These are phyloP conservation scores for Fusarium papillatum DNA, from an alignment of 2,329 filamentous ascomycete genomes.

Conservation along the genomic window DNA sequence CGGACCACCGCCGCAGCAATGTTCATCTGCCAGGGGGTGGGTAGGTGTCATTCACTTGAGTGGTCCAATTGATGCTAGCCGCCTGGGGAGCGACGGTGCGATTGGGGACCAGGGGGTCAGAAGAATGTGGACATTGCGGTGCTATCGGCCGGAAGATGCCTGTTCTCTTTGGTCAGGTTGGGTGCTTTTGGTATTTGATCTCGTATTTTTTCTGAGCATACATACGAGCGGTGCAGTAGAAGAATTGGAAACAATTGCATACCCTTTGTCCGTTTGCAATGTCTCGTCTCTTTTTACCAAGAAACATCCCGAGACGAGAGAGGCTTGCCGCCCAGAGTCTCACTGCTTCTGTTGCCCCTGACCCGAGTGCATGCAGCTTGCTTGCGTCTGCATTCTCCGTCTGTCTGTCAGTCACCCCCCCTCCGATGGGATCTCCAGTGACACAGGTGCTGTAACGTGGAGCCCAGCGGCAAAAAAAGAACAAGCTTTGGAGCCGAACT, in stretches of 20 bases:
- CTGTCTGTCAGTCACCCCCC: background rate
- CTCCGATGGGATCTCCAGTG: slow-evolving; percentile 20
- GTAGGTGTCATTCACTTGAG: slow-evolving; percentile 21
- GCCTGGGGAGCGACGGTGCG: slow-evolving; percentile 17
- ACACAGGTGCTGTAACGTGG: slow-evolving; percentile 27
- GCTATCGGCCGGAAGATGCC: slow-evolving; percentile 28
- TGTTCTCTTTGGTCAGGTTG: slow-evolving; percentile 21
- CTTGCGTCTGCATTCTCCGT: slow-evolving; percentile 14
- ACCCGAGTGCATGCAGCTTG: slow-evolving; percentile 19
- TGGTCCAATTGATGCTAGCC: slow-evolving; percentile 30
- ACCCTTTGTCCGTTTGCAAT: background rate
- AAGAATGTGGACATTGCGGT: slow-evolving; percentile 24
- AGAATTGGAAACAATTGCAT: background rate
- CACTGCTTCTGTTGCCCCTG: slow-evolving; percentile 22
- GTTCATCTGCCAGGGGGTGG: slow-evolving; percentile 35
- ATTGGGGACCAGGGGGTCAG: background rate
- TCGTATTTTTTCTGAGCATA: background rate
- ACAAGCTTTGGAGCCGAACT: slow-evolving; percentile 23
- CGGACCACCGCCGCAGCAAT: background rate
- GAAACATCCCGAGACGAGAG: slow-evolving; percentile 12
- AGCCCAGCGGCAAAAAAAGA: slow-evolving; percentile 32
- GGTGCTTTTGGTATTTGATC: slow-evolving; percentile 12
- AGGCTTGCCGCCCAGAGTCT: slow-evolving; percentile 18
- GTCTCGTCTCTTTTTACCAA: background rate
- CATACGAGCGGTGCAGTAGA: background rate